phyloP scores from a whole-genome alignment of 2,329 filamentous ascomycete genomes.

The Pseudogymnoascus sp. region DNA sequence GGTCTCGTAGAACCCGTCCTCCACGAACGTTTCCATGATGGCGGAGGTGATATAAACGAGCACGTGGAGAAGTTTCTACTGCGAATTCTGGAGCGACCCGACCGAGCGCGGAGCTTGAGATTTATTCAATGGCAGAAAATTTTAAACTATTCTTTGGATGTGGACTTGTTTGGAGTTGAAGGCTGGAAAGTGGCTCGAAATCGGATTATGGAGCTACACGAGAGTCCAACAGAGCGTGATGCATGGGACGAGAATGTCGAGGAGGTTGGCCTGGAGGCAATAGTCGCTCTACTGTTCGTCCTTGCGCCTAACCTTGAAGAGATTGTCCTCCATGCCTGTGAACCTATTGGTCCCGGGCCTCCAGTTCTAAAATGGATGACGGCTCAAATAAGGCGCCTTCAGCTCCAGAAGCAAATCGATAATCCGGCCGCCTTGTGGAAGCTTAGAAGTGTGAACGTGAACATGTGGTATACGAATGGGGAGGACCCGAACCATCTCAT shows the following conservation, averaged over 20 bases:
- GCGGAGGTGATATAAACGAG: background rate
- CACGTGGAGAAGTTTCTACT: background rate
- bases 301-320: background rate
- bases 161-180: background rate
- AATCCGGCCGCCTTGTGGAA: background rate
- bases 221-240: background rate
- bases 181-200: background rate
- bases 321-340: background rate
- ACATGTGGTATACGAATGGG: background rate
- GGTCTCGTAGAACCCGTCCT: background rate
- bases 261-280: background rate
- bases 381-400: background rate
- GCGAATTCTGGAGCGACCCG: background rate
- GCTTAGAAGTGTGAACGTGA: background rate
- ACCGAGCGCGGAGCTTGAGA: background rate
- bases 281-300: background rate
- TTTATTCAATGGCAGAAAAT: background rate
- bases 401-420: background rate
- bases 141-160: background rate
- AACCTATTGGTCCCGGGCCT: background rate
- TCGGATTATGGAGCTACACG: background rate
- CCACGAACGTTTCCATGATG: background rate
- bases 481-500: background rate
- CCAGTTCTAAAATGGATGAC: background rate
- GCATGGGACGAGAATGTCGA: background rate